phyloP scores from a whole-genome alignment of 1,284 basidiomycete species.

The Spongiforma sp. region DNA sequence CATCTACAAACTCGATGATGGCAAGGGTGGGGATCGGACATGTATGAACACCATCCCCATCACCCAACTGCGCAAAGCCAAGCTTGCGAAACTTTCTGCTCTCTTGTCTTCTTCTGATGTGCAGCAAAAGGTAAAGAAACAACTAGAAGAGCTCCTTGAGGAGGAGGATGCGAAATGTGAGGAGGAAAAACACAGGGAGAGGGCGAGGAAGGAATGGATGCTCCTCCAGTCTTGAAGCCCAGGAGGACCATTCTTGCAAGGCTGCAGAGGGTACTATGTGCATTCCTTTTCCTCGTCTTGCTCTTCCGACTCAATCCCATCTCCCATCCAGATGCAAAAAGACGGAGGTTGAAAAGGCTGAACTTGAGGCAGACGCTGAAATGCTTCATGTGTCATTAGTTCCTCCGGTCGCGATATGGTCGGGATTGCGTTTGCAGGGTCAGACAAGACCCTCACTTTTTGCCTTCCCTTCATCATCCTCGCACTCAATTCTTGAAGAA shows the following conservation, averaged over 20 bases:
- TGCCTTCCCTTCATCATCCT: slow-evolving; percentile 96
- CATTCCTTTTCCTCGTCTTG: background rate
- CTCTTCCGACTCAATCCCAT: no score
- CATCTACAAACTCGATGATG: slow-evolving; percentile 62
- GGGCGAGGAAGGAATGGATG: slow-evolving; percentile 81
- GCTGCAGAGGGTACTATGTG: slow-evolving; percentile 77
- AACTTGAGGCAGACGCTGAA: no score
- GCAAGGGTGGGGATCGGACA: slow-evolving; percentile 58
- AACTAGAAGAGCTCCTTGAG: slow-evolving; percentile 67
- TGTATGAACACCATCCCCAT: slow-evolving; percentile 90
- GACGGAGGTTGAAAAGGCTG: slow-evolving; percentile 78
- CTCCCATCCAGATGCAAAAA: slow-evolving; percentile 89
- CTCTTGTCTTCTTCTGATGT: slow-evolving; percentile 58
- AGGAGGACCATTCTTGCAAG: slow-evolving; percentile 87
- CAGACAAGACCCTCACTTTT: slow-evolving; percentile 92
- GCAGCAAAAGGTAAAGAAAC: slow-evolving; percentile 55
- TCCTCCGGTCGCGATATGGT: slow-evolving; percentile 97
- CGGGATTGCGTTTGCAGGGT: slow-evolving; percentile 95
- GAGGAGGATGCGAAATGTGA: no score
- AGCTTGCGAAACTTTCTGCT: slow-evolving; percentile 76
- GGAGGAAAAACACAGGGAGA: slow-evolving; percentile 75
- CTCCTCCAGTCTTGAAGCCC: slow-evolving; percentile 89
- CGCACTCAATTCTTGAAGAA: slow-evolving; percentile 91
- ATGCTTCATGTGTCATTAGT: no score
- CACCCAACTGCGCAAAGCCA: slow-evolving; percentile 82